phyloP scores from a whole-genome alignment of 2,329 filamentous ascomycete species.

The Polychaeton citri region DNA sequence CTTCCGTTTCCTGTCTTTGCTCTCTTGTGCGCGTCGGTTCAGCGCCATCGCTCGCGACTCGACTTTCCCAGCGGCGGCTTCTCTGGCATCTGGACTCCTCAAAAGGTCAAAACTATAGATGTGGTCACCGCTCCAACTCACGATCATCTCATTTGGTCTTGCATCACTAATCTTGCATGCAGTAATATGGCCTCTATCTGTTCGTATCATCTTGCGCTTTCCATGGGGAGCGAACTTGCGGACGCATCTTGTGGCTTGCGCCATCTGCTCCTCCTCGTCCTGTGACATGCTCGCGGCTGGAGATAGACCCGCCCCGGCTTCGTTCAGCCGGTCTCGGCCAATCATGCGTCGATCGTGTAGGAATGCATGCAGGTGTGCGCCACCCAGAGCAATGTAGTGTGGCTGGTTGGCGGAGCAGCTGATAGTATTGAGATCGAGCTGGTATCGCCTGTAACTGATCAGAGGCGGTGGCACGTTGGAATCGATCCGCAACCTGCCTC shows the following conservation, averaged over 20 bases:
- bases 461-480: conserved; percentile 46
- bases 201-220: conserved; percentile 38
- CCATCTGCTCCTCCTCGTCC: conserved; percentile 41
- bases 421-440: conserved; percentile 53
- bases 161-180: conserved; percentile 59
- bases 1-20: conserved; percentile 43
- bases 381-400: conserved; percentile 56
- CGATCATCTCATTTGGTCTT: conserved; percentile 53
- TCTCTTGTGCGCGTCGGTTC: conserved; percentile 15
- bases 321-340: conserved; percentile 42
- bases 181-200: conserved; percentile 52
- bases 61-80: conserved; percentile 13
- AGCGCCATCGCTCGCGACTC: neutral
- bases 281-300: conserved; percentile 27
- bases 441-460: conserved; percentile 52
- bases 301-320: conserved; percentile 37
- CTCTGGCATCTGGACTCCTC: conserved; percentile 41
- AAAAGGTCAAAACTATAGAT: conserved; percentile 52
- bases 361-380: conserved; percentile 56
- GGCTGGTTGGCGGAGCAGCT: conserved; percentile 55
- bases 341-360: conserved; percentile 56
- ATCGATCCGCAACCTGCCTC: conserved; percentile 29
- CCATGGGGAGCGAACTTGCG: conserved; percentile 51
- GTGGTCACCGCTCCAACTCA: conserved; percentile 54
- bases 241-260: conserved; percentile 50